A percentile compares a stretch with the other conserved stretches of the same genome.
Evolutionary conservation across 257 asterid species (phyloP).

Genomic region (Capsicum baccatum): DNA sequence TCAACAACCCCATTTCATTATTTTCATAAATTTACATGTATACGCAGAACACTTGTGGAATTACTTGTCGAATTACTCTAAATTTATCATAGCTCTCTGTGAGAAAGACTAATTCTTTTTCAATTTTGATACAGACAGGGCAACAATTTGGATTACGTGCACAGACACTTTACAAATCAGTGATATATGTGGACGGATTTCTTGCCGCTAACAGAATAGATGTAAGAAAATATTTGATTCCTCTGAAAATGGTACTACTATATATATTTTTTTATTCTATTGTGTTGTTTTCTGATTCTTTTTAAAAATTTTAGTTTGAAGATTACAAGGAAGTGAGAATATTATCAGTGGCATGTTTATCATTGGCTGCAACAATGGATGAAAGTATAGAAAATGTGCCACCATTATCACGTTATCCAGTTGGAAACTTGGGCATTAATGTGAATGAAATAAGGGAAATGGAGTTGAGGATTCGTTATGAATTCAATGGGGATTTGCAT

Average conservation of each 20-base stretch:
- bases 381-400: slow-evolving; percentile 44
- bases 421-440: neutral
- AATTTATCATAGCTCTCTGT: neutral
- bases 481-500: slow-evolving; percentile 67
- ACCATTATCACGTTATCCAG: slow-evolving; percentile 45
- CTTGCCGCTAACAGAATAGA: slow-evolving; percentile 53
- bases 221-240: slow-evolving; percentile 41
- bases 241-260: neutral
- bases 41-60: no score
- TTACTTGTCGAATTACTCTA: neutral
- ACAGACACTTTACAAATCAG: slow-evolving; percentile 59
- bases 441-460: neutral
- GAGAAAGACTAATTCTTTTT: neutral
- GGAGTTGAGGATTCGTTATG: slow-evolving; percentile 42
- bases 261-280: neutral
- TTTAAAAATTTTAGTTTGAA: slow-evolving; percentile 32
- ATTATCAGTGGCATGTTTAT: slow-evolving; percentile 59
- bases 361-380: slow-evolving; percentile 73
- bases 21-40: slow-evolving; percentile 19
- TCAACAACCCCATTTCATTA: neutral
- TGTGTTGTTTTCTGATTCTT: neutral
- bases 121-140: slow-evolving; percentile 47
- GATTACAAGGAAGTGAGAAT: slow-evolving; percentile 51
- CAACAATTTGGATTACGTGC: slow-evolving; percentile 47
- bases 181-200: slow-evolving; percentile 59